phyloP scores from a whole-genome alignment of 306 rosid genomes.

The Hylodesmum podocarpum region DNA sequence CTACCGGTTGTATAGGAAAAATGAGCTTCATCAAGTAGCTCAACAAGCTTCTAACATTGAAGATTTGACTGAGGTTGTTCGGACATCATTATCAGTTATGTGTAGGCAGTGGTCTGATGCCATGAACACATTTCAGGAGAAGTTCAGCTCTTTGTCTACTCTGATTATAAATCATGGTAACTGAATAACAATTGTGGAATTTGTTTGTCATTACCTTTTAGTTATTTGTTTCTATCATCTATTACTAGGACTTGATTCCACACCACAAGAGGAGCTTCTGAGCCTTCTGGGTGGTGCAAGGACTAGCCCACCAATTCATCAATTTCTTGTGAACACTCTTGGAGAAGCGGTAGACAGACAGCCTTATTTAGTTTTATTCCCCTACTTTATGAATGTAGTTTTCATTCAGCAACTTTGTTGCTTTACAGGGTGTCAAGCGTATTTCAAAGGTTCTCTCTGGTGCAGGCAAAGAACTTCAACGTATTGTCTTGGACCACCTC shows the following conservation, averaged over 20 bases:
- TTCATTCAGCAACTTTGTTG: constrained; percentile 40
- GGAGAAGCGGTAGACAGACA: constrained; percentile 72
- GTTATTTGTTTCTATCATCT: constrained; percentile 32
- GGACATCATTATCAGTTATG: constrained; percentile 85
- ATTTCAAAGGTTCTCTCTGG: constrained; percentile 80
- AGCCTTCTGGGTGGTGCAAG: constrained; percentile 98
- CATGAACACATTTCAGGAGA: constrained; percentile 76
- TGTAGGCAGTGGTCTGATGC: constrained; percentile 97
- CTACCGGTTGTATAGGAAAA: constrained; percentile 55
- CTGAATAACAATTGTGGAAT: constrained; percentile 11
- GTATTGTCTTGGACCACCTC: constrained; percentile 81
- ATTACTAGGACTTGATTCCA: constrained; percentile 70
- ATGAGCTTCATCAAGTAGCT: constrained; percentile 94
- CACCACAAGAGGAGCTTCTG: constrained; percentile 91
- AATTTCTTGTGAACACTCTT: constrained; percentile 88
- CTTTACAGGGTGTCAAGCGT: constrained; percentile 82
- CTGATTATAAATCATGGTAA: constrained; percentile 81
- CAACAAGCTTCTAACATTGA: constrained; percentile 95
- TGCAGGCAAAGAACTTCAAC: constrained; percentile 96
- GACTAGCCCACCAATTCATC: constrained; percentile 92
- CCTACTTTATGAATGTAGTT: constrained; percentile 16
- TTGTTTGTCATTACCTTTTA: constrained; percentile 10
- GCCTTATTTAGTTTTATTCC: constrained; percentile 25
- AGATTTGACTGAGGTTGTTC: constrained; percentile 84
- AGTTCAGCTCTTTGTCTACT: constrained; percentile 77